Evolutionary conservation across 78 protist genomes (phyloP).

Genomic region (Chrysochromulina tobinii): DNA sequence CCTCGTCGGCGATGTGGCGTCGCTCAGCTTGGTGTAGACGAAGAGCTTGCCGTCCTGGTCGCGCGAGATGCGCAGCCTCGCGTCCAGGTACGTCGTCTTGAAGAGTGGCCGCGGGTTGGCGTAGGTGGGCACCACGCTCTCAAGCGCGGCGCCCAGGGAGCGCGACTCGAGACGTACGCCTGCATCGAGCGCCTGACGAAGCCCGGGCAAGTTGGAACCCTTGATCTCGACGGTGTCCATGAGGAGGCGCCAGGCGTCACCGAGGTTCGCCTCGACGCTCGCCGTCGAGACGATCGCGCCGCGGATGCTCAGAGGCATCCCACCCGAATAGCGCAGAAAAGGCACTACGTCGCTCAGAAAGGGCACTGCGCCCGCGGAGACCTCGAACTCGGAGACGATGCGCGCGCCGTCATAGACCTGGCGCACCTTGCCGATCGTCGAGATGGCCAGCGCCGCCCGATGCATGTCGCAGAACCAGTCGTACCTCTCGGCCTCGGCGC

Average conservation of each 20-base stretch:
- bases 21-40: neutral
- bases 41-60: slow-evolving; percentile 14
- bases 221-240: slow-evolving; percentile 7
- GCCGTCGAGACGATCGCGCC: neutral
- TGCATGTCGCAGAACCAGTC: slow-evolving; percentile 14
- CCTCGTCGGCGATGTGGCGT: neutral
- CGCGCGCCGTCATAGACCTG: neutral
- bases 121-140: neutral
- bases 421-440: neutral
- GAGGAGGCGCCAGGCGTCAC: neutral
- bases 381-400: neutral
- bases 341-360: neutral
- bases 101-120: neutral
- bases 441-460: slow-evolving; percentile 8
- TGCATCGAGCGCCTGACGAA: neutral
- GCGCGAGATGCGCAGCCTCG: neutral
- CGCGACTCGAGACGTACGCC: neutral
- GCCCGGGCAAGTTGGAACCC: neutral
- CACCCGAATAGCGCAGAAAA: neutral
- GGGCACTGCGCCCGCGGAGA: neutral
- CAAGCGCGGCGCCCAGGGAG: neutral
- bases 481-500: neutral
- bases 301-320: neutral
- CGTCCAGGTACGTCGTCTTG: neutral
- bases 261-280: neutral